A percentile compares a stretch with the other conserved stretches of the same genome.
Evolutionary conservation across 768 basidiomycete genomes (phyloP).

Genomic region (Pleurotus citrinopileatus): DNA sequence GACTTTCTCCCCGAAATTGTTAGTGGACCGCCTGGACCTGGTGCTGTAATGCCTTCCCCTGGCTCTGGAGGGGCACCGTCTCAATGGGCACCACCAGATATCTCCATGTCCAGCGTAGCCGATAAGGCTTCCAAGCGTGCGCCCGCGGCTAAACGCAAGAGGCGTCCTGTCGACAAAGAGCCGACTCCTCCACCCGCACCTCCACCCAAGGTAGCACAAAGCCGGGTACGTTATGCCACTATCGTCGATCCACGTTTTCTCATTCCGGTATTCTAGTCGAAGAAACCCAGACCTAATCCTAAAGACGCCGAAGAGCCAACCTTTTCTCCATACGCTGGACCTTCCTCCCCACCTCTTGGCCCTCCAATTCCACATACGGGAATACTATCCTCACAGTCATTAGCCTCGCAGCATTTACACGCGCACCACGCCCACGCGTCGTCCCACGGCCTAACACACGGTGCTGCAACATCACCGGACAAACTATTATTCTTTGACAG

Average conservation of each 20-base stretch:
- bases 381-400: slow-evolving; percentile 17
- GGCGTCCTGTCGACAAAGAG: slow-evolving; percentile 67
- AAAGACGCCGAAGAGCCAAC: slow-evolving; percentile 56
- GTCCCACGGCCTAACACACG: slow-evolving; percentile 27
- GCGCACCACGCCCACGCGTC: slow-evolving; percentile 21
- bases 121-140: slow-evolving; percentile 43
- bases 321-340: slow-evolving; percentile 44
- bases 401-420: slow-evolving; percentile 16
- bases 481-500: slow-evolving; percentile 94
- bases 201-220: slow-evolving; percentile 43
- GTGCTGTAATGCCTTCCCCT: slow-evolving; percentile 46
- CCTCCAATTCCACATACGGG: slow-evolving; percentile 17
- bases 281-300: slow-evolving; percentile 63
- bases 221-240: slow-evolving; percentile 34
- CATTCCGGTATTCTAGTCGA: slow-evolving; percentile 38
- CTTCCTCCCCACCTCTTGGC: slow-evolving; percentile 36
- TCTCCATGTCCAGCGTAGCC: slow-evolving; percentile 29
- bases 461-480: slow-evolving; percentile 46
- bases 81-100: slow-evolving; percentile 39
- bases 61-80: slow-evolving; percentile 26
- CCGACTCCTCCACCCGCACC: slow-evolving; percentile 48
- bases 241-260: neutral
- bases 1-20: slow-evolving; percentile 73
- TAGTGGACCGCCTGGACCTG: slow-evolving; percentile 34
- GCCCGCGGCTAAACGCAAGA: slow-evolving; percentile 54